Conservation (phyloP, 371 early-diverging fungal genomes). For the Mortierella sp. region DNA sequence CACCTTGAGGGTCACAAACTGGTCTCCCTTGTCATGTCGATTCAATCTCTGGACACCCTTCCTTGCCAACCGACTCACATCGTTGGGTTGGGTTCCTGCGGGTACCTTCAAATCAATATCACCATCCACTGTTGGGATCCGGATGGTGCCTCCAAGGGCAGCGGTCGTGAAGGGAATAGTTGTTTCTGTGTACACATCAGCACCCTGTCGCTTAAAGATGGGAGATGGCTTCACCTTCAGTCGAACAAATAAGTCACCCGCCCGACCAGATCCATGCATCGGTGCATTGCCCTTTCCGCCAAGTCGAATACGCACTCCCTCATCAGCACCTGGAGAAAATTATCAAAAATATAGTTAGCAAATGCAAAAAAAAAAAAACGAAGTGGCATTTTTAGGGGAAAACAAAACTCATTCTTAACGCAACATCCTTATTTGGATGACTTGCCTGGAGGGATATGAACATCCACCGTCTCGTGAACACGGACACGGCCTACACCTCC, state of each 20-base stretch:
- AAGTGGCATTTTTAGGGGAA: not conserved
- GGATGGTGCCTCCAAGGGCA: constrained; percentile 85
- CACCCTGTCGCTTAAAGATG: constrained; percentile 81
- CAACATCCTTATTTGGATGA: not conserved
- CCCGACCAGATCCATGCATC: constrained; percentile 70
- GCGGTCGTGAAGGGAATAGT: constrained; percentile 86
- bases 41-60: constrained; percentile 78
- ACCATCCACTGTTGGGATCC: constrained; percentile 92
- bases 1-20: constrained; percentile 85
- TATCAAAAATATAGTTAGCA: too few relatives aligned
- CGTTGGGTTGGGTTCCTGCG: constrained; percentile 89
- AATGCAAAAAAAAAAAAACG: constrained; percentile 3
- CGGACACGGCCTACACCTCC: constrained; percentile 83
- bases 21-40: constrained; percentile 77
- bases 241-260: constrained; percentile 86
- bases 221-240: constrained; percentile 78
- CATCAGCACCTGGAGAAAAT: constrained; percentile 66
- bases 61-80: constrained; percentile 75
- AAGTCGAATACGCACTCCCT: constrained; percentile 79
- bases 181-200: constrained; percentile 78
- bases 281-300: constrained; percentile 90
- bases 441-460: constrained; percentile 87
- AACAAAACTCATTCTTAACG: not conserved
- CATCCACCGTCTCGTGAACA: constrained; percentile 71
- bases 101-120: constrained; percentile 90